Evolutionary conservation across 2,329 filamentous ascomycete species (phyloP).

Genomic region (Chalaropsis ovoidea): DNA sequence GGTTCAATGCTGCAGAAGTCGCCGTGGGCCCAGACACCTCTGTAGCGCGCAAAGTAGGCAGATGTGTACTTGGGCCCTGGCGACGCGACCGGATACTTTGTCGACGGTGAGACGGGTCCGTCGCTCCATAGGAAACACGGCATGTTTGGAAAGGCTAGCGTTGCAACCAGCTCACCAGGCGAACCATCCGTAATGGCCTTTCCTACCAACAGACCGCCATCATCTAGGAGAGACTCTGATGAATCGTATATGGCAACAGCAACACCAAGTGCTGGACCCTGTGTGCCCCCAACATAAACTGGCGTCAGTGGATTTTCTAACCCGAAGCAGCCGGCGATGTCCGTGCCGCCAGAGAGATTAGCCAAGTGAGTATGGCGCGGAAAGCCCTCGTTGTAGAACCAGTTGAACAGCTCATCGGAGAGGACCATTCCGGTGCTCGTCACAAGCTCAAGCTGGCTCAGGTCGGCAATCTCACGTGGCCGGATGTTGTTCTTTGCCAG

Average conservation of each 20-base stretch:
- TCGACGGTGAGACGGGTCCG: conserved; percentile 30
- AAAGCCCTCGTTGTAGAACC: conserved; percentile 65
- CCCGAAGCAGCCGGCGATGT: conserved; percentile 56
- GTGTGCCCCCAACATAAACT: conserved; percentile 43
- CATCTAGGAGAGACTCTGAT: conserved; percentile 33
- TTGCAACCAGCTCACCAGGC: conserved; percentile 65
- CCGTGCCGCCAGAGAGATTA: conserved; percentile 70
- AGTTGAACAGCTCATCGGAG: conserved; percentile 65
- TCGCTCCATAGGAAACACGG: conserved; percentile 58
- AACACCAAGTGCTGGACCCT: conserved; percentile 42
- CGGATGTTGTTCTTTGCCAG: conserved; percentile 53
- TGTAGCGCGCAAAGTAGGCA: conserved; percentile 53
- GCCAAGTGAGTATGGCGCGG: conserved; percentile 54
- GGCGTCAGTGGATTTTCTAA: conserved; percentile 59
- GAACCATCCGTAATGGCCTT: conserved; percentile 45
- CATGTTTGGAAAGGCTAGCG: conserved; percentile 62
- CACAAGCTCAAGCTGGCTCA: conserved; percentile 52
- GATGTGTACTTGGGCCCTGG: conserved; percentile 48
- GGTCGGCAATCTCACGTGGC: conserved; percentile 52
- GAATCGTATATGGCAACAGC: conserved; percentile 53
- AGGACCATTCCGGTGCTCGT: conserved; percentile 74
- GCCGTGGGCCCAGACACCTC: conserved; percentile 69
- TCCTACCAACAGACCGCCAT: conserved; percentile 34
- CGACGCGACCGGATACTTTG: conserved; percentile 26
- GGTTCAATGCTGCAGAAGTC: conserved; percentile 68